Conservation (phyloP, 805 yeast species). For the Cyberlindnera petersonii region DNA sequence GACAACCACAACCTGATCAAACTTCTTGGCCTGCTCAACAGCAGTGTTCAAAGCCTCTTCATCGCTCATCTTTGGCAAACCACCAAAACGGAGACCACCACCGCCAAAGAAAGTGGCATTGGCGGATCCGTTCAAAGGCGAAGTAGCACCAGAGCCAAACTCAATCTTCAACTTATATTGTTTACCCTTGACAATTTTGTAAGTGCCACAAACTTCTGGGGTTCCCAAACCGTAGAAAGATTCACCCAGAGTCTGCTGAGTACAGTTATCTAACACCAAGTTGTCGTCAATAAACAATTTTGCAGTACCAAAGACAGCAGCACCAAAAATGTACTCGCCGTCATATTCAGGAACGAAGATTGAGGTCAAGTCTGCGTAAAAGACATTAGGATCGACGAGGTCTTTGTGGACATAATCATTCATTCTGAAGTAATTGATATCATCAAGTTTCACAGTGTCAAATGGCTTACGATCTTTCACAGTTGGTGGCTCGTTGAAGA, state of each 20-base stretch:
- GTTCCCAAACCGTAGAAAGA: slow-evolving; percentile 54
- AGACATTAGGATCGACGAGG: slow-evolving; percentile 25
- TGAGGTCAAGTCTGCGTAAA: slow-evolving; percentile 43
- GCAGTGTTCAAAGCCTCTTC: slow-evolving; percentile 36
- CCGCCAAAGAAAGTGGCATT: slow-evolving; percentile 32
- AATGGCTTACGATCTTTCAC: slow-evolving; percentile 27
- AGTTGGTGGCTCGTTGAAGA: slow-evolving; percentile 23
- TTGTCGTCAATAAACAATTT: slow-evolving; percentile 47
- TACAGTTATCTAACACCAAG: slow-evolving; percentile 49
- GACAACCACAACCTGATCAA: slow-evolving; percentile 49
- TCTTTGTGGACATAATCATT: slow-evolving; percentile 24
- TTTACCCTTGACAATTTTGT: slow-evolving; percentile 39
- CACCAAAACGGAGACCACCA: slow-evolving; percentile 33
- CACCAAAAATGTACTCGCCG: slow-evolving; percentile 49
- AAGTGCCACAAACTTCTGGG: slow-evolving; percentile 38
- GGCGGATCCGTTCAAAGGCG: slow-evolving; percentile 14
- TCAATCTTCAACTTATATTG: slow-evolving; percentile 42
- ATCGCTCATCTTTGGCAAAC: slow-evolving; percentile 21
- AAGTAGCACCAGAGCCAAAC: slow-evolving; percentile 47
- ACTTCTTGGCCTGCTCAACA: slow-evolving; percentile 40
- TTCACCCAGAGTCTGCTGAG: slow-evolving; percentile 46
- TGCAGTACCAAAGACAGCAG: slow-evolving; percentile 51
- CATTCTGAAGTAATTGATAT: slow-evolving; percentile 24
- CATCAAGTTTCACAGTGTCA: slow-evolving; percentile 24
- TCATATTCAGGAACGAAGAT: slow-evolving; percentile 40